Evolutionary conservation across 2,329 filamentous ascomycete genomes (phyloP), one percentile per base, ranked within the genome.

Genomic region (Orbilia quercus): DNA sequence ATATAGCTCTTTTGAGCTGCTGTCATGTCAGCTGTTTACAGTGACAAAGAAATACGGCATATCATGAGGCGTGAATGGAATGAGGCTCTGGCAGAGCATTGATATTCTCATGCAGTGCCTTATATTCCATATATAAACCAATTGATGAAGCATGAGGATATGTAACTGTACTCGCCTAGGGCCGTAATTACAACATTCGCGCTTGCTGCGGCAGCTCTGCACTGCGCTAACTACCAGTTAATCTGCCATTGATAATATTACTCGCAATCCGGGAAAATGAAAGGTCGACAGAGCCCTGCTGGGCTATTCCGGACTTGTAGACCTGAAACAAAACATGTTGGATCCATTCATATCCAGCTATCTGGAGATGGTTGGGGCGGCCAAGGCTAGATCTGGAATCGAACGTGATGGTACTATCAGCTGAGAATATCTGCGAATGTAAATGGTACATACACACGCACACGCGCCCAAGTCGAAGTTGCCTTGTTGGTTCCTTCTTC

Each of bases 261-360:
- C 20, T 50, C 22, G 11, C 28, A 31, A 31, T 9, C 9, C 28
- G 28, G 9, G 4, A 9, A 4, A 31, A 9, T 31, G 5, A 9
- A 31, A 31, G 28, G 5, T 31, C 28, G 28, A 5, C 28, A 9
- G 9, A 31, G 28, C 28, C 28, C 9, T 31, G 28, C 22, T 42
- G 38, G 22, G 45, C 48, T 51, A 51, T 51, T 36, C 48, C 48
- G 48, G 25, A 51, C 7, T 7, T 5, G 48, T 34, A 36, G 7
- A 16, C 28, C n/a, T 51, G 48, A 51, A 51, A 51, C 48, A 23
- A 50, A 51, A 14, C 48, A 16, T 34, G 48, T 51, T 51, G 48
- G 48, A 20, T 18, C 9, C 16, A 14, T 14, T 51, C 36, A 40
- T 12, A 40, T 4, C 6, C 9, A 40, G n/a, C n/a, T n/a, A n/a